Base-by-base conservation (phyloP, 306 rosid species). In the Prosopis cineraria region DNA sequence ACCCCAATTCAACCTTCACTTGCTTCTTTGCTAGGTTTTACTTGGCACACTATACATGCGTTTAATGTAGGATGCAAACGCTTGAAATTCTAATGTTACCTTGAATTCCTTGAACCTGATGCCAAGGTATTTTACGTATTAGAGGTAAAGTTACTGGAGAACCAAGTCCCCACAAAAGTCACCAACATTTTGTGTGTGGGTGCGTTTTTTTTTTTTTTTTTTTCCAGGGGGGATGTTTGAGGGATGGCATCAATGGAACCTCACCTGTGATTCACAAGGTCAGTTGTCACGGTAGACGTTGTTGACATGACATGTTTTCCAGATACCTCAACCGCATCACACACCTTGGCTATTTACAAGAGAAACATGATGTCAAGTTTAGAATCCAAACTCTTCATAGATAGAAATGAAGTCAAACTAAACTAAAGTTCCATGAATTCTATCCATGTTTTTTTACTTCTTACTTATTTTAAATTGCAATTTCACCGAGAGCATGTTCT, bases 271-370 rank as follows among this genome's bases (percentile, higher is more conserved):
- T 89, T 76, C 29, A 89, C 96, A 29, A 91, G 89, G 73, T 95
- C 98, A 3, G 97, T 95, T 33, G 98, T 95, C 73, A 95, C 98
- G 13, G 89, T 83, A 73, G 93, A 87, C 50, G 98, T 83, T 30
- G 97, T 92, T 75, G 98, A 85, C 98, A 95, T 84, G 74, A 91
- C 98, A 85, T 91, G 91, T 85, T 82, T 95, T 55, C 98, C 97
- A 30, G 98, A 84, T 39, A 89, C 91, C 87, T 95, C 98, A 79
- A 91, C 96, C 70, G 98, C 97, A 75, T 95, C 98, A 1, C 92
- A 91, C 63, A 92, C 93, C 86, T 86, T 92, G 87, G 86, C 98
- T 95, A 78, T 75, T 75, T 59, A 68, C 78, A 81, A 68, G 66
- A 70, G 82, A 59, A 77, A 55, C 34, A 75, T 22, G 43, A 63